A percentile compares a stretch with the other conserved stretches of the same genome.
These are phyloP conservation scores for Mycosphaerella sp. DNA, from an alignment of 2,329 filamentous ascomycete genomes.

Conservation along the genomic window DNA sequence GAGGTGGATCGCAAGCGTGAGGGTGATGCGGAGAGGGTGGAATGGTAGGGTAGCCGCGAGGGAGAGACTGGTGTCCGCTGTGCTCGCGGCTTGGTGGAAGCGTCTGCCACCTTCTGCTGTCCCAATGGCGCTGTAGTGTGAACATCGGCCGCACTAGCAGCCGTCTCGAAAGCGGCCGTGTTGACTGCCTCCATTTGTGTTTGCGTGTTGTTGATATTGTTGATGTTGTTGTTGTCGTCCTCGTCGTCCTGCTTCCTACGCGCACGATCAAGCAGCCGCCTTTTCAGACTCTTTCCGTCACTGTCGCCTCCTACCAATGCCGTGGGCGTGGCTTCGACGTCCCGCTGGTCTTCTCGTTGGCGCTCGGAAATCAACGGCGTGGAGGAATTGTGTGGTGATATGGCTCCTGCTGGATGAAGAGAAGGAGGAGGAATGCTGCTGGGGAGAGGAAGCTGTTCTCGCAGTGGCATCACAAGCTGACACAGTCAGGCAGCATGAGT, in stretches of 20 bases:
- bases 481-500: neutral
- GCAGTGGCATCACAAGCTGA: conserved; percentile 7
- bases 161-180: conserved; percentile 4
- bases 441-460: conserved; percentile 2
- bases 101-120: conserved; percentile 13
- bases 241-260: conserved; percentile 16
- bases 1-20: conserved; percentile 59
- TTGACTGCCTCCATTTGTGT: conserved; percentile 6
- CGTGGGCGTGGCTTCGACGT: neutral
- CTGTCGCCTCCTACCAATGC: conserved; percentile 7
- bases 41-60: conserved; percentile 21
- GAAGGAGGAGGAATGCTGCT: too few relatives aligned
- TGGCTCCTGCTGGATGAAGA: neutral
- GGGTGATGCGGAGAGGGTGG: conserved; percentile 25
- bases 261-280: conserved; percentile 13
- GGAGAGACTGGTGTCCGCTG: conserved; percentile 24
- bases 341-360: conserved; percentile 13
- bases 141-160: conserved; percentile 4
- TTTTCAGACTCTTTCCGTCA: conserved; percentile 13
- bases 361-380: conserved; percentile 17
- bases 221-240: neutral
- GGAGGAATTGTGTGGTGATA: conserved; percentile 20
- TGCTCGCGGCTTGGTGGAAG: conserved; percentile 6
- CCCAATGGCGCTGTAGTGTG: conserved; percentile 4
- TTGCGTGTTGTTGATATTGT: neutral